Evolutionary conservation across 106 monocot genomes (phyloP).

Genomic region (Acanthochlamys bracteata): DNA sequence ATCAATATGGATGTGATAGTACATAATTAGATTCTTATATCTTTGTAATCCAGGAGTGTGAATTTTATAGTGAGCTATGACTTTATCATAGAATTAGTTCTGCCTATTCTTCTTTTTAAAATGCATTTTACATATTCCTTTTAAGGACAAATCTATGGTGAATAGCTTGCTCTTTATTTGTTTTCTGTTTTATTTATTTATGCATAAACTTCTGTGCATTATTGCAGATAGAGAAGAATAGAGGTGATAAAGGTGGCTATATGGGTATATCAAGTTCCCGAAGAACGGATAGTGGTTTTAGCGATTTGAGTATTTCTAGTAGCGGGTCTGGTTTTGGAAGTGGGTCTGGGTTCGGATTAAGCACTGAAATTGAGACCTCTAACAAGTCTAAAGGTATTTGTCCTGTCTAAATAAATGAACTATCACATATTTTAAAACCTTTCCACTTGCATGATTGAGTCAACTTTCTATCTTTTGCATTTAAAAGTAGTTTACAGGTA

Average conservation of each 20-base stretch:
- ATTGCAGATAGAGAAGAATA: conserved; percentile 78
- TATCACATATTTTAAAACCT: too few species aligned
- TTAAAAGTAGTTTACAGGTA: too few species aligned
- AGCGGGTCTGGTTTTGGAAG: conserved; percentile 85
- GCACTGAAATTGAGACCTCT: conserved; percentile 58
- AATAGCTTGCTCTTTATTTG: not conserved
- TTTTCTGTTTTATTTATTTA: not conserved
- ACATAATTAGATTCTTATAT: too few species aligned
- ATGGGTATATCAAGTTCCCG: conserved; percentile 64
- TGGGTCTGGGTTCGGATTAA: conserved; percentile 82
- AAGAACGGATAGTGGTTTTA: conserved; percentile 60
- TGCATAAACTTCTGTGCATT: conserved; percentile 8
- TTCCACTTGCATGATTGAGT: too few species aligned
- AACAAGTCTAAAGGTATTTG: conserved; percentile 67
- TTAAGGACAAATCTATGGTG: too few species aligned
- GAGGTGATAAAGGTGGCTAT: conserved; percentile 76
- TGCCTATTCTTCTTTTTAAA: too few species aligned
- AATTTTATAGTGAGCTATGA: too few species aligned
- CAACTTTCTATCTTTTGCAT: too few species aligned
- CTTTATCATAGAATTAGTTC: too few species aligned
- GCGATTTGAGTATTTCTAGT: conserved; percentile 76
- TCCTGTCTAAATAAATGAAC: not conserved
- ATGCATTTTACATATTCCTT: too few species aligned
- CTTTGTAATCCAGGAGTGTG: too few species aligned
- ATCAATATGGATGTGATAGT: too few species aligned